A percentile compares a stretch with the other conserved stretches of the same genome.
Evolutionary conservation across 495 filamentous ascomycete genomes (phyloP).

Genomic region (Neurospora terricola): DNA sequence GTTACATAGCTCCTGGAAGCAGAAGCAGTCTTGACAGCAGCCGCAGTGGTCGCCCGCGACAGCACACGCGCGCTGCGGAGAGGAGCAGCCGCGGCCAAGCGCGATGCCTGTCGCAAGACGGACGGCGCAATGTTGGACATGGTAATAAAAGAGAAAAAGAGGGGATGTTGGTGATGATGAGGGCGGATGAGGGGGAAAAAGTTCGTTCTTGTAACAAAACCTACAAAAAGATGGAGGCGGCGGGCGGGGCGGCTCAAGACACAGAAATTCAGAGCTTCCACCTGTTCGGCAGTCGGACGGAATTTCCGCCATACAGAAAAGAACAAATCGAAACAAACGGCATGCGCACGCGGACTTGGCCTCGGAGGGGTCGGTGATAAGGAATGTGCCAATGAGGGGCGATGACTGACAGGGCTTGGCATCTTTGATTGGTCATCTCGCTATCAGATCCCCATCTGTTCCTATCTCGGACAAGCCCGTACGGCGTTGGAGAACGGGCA

Average conservation of each 20-base stretch:
- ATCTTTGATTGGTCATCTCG: background rate
- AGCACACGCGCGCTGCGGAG: conserved; percentile 34
- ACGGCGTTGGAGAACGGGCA: background rate
- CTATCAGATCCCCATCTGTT: background rate
- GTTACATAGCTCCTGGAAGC: conserved; percentile 63
- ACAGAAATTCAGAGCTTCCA: background rate
- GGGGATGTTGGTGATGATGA: conserved; percentile 1
- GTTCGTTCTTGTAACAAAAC: background rate
- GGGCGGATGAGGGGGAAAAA: conserved; percentile 1
- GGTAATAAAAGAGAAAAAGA: conserved; percentile 7
- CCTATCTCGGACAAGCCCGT: background rate
- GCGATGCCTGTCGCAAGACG: conserved; percentile 69
- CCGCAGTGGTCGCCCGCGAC: conserved; percentile 32
- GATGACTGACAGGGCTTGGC: background rate
- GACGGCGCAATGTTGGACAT: conserved; percentile 68
- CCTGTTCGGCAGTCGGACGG: background rate
- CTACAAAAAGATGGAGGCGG: background rate
- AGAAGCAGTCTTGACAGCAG: conserved; percentile 11
- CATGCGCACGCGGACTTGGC: background rate
- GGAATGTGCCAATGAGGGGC: background rate
- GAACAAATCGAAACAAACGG: background rate
- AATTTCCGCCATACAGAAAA: background rate
- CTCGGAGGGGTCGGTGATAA: background rate
- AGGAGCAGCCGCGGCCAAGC: conserved; percentile 47
- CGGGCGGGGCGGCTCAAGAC: background rate